phyloP scores from a whole-genome alignment of 1,284 basidiomycete species.

The Apiotrichum gracile region DNA sequence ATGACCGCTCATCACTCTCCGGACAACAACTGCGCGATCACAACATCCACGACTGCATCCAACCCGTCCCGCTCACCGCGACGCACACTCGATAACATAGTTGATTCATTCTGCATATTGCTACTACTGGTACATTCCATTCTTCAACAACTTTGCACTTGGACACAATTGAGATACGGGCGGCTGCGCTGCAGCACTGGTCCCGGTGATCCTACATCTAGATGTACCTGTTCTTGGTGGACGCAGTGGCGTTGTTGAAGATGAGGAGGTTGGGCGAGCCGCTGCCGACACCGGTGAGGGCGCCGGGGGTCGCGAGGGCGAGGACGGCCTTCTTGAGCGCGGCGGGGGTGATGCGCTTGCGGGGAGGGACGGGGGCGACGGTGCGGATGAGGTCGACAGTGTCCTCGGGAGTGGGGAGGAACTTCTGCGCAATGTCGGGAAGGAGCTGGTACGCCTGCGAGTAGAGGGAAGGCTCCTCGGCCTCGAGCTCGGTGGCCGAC shows the following conservation, averaged over 20 bases:
- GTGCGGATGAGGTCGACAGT: slow-evolving; percentile 22
- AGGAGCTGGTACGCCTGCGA: slow-evolving; percentile 28
- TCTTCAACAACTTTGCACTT: neutral
- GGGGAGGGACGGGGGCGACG: slow-evolving; percentile 21
- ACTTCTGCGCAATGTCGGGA: slow-evolving; percentile 33
- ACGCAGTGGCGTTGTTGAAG: slow-evolving; percentile 71
- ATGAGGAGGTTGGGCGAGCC: slow-evolving; percentile 66
- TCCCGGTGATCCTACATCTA: neutral
- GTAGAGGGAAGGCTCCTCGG: slow-evolving; percentile 41
- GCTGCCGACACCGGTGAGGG: slow-evolving; percentile 48
- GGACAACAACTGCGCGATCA: no score
- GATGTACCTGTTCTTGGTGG: neutral
- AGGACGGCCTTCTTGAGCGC: slow-evolving; percentile 71
- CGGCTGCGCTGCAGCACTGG: no score
- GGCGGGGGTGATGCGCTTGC: slow-evolving; percentile 53
- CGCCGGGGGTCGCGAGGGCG: slow-evolving; percentile 55
- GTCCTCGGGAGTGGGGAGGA: slow-evolving; percentile 40
- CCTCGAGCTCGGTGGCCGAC: slow-evolving; percentile 45
- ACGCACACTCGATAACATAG: neutral
- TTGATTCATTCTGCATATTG: slow-evolving; percentile 2
- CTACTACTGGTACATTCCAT: slow-evolving; percentile 5
- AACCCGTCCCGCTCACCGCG: no score
- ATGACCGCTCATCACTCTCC: no score
- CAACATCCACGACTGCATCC: no score
- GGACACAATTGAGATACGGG: neutral